A percentile compares a stretch with the other conserved stretches of the same genome.
These are phyloP conservation scores for Tilletia setariae DNA, from an alignment of 1,284 basidiomycete species.

Conservation along the genomic window DNA sequence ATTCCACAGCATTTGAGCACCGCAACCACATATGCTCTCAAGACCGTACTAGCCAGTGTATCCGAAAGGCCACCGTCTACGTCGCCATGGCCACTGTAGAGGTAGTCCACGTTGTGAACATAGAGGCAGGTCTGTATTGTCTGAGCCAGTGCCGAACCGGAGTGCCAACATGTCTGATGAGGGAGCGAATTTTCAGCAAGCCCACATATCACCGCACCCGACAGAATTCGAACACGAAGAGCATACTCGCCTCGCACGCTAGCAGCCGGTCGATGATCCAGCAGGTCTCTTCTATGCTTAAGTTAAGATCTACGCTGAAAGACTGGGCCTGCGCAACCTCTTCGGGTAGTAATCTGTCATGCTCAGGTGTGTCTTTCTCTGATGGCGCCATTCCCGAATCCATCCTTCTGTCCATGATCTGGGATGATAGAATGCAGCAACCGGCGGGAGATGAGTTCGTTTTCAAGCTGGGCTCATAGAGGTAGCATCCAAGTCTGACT, in stretches of 20 bases:
- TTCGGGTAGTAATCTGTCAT: constrained; percentile 57
- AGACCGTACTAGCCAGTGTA: constrained; percentile 67
- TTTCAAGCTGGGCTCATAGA: not conserved
- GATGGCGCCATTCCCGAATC: constrained; percentile 70
- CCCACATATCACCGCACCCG: too few species aligned
- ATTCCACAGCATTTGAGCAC: constrained; percentile 79
- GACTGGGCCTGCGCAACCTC: constrained; percentile 37
- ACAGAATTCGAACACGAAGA: constrained; percentile 23
- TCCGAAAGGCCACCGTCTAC: constrained; percentile 42
- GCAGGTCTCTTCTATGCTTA: constrained; percentile 73
- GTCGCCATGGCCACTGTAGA: constrained; percentile 45
- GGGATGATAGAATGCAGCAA: constrained; percentile 26
- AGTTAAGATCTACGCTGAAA: constrained; percentile 67
- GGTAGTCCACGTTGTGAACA: constrained; percentile 64
- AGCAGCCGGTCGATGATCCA: constrained; percentile 80
- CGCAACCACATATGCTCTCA: constrained; percentile 69
- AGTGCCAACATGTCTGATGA: constrained; percentile 77
- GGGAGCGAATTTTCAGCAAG: constrained; percentile 22
- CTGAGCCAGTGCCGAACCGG: constrained; percentile 76
- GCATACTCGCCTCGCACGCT: constrained; percentile 68
- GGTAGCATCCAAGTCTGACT: not conserved
- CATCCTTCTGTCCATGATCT: constrained; percentile 86
- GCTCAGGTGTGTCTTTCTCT: constrained; percentile 28
- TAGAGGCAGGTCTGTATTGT: constrained; percentile 79
- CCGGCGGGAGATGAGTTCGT: not conserved